Base-by-base conservation (phyloP, 306 rosid genomes). In the Luffa aegyptiaca region DNA sequence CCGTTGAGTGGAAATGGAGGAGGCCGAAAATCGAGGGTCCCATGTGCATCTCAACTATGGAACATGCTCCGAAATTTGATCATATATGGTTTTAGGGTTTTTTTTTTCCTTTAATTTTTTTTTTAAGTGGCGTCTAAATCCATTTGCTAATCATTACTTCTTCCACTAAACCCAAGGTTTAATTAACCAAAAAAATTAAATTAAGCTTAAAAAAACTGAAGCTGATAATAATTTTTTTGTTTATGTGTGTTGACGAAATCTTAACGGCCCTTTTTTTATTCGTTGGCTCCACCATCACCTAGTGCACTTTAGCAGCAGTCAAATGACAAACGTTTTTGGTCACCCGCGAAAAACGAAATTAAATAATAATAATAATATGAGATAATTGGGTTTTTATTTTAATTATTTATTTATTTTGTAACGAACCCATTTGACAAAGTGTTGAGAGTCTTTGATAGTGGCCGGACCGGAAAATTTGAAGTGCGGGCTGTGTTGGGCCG, bases 61-160 rank as follows among this genome's bases (percentile, higher is more conserved):
- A 93, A 90, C 93, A 89, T 79, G 80, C 63, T 87, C 86, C 92
- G 82, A 88, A 86, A 82, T 88, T 90, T 87, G 89, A 86, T 87
- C 79, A 80, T 10, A 57, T 72, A 61, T 79, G 82, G 85, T 77
- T 83, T 76, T 75, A 20, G 80, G 79, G 71, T 21, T 83, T 80
- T 56, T 3, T 59, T 58, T 58, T 20, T 56, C 1, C 0, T 51
- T 39, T 51, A 13, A 5, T 56, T n/a, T 3, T 45, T 45, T 45
- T 45, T 12, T 52, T 53, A 13, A 83, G 84, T 86, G 86, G 80
- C 88, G 63, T 86, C 89, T 83, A 86, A 86, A 85, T 86, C 88
- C 84, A 74, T 82, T 84, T 81, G 62, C 85, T 86, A 91, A 91
- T 91, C 88, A 93, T 91, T 91, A 80, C 89, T 79, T 84, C 80